Percentiles rank a stretch among this genome's conserved stretches.
Conservation (phyloP, 1,284 basidiomycete species). For the Cystobasidium slooffiae region DNA sequence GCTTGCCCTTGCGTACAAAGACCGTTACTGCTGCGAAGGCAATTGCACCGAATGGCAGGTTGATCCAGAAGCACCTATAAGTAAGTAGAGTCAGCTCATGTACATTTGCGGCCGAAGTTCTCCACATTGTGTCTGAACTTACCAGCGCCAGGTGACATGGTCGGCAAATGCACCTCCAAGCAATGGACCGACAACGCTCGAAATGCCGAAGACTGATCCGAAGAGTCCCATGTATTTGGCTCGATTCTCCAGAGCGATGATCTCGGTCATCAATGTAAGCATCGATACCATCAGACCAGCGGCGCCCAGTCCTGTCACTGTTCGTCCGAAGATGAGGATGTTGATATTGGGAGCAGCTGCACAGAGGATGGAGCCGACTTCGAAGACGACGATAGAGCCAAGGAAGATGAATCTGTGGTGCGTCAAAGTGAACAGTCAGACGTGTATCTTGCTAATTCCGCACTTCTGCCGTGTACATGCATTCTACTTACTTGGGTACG, state of each 20-base stretch:
- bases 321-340: constrained; percentile 62
- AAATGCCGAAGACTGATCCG: constrained; percentile 58
- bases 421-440: constrained; percentile 29
- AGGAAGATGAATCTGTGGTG: constrained; percentile 59
- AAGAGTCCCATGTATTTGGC: constrained; percentile 58
- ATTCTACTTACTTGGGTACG: constrained; percentile 18
- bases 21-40: constrained; percentile 41
- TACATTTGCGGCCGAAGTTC: neutral
- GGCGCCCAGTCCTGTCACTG: constrained; percentile 62
- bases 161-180: constrained; percentile 60
- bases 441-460: neutral
- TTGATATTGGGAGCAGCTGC: constrained; percentile 61
- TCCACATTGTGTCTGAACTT: constrained; percentile 39
- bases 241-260: constrained; percentile 59
- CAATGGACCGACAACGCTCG: constrained; percentile 58
- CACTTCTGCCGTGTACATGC: neutral
- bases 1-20: constrained; percentile 45
- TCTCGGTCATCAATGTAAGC: constrained; percentile 59
- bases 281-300: constrained; percentile 62
- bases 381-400: constrained; percentile 60
- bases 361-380: constrained; percentile 62
- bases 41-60: constrained; percentile 57
- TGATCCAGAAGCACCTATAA: constrained; percentile 59
- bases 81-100: neutral
- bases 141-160: constrained; percentile 60